Evolutionary conservation across 805 yeast species (phyloP), one percentile per base, ranked within the genome.

Genomic region (Ogataea glucozyma): DNA sequence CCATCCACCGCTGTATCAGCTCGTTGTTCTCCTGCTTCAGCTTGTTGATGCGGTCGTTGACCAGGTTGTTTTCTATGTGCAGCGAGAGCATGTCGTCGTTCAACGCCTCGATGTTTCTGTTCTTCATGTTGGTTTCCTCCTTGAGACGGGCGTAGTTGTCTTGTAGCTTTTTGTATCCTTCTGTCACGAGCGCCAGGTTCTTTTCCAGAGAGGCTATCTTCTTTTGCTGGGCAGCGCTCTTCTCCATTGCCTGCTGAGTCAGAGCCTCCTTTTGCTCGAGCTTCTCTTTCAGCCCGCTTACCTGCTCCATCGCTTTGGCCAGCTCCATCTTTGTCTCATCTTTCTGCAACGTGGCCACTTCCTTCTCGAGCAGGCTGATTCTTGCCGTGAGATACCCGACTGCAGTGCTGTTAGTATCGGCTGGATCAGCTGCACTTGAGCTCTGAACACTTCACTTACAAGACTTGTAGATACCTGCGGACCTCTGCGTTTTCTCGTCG

Each of bases 81-180:
- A 66, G 54, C 14, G 76, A 68, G 40, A 78, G 57, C 6, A 73
- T 54, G 48, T 75, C 78, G 49, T 78, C 83, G 46, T 76, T 77
- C 23, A 74, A 62, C 6, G 73, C 53, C 40, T 75, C 80, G 23
- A 77, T 64, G 21, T 73, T 68, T 44, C 70, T 69, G 46, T 70
- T 69, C 54, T 72, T 76, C 43, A 60, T 35, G n/a, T 42, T 48
- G n/a, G 54, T 40, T 38, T 66, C 71, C 40, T 66, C 70, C 36
- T 56, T 54, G 11, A 58, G 29, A 16, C 56, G 43, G 4, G 11
- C 31, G 30, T 41, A 30, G 20, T 47, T 57, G 1, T 52, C 51
- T 14, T 54, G 58, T 6, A 58, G 31, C 20, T 44, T 52, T 14
- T 35, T 48, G 29, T 53, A 61, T 3, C 57, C 60, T 11, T 57